A percentile compares a stretch with the other conserved stretches of the same genome.
phyloP scores from a whole-genome alignment of 139 green algal genomes.

The Chlamydomonas sphaeroides region DNA sequence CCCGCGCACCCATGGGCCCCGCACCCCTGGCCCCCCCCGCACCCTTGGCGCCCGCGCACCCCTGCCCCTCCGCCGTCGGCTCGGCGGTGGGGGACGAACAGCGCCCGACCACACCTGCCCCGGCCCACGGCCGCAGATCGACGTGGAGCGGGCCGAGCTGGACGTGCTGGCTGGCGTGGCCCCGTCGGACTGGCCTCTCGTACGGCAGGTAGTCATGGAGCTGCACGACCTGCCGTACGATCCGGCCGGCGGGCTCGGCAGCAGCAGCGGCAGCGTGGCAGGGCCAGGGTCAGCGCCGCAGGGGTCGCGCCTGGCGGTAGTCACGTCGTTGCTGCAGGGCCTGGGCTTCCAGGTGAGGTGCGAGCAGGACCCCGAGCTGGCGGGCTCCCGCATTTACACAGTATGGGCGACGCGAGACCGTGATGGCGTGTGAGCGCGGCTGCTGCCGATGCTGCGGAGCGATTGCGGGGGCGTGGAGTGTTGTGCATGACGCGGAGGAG shows the following conservation, averaged over 20 bases:
- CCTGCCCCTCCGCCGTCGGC: too few species aligned
- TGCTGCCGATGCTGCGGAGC: too few species aligned
- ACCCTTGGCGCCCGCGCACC: too few species aligned
- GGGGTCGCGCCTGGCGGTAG: not conserved
- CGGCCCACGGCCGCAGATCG: not conserved
- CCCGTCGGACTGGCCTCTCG: slow-evolving; percentile 33
- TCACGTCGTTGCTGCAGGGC: not conserved
- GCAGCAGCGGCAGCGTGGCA: not conserved
- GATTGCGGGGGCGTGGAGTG: too few species aligned
- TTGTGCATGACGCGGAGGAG: too few species aligned
- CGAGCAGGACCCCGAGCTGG: not conserved
- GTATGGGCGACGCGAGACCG: not conserved
- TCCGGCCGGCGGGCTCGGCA: not conserved
- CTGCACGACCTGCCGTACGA: slow-evolving; percentile 44
- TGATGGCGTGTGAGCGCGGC: too few species aligned
- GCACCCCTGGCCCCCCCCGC: too few species aligned
- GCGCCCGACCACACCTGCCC: too few species aligned
- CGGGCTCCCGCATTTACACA: slow-evolving; percentile 5
- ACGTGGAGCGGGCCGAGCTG: slow-evolving; percentile 60
- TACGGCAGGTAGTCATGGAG: slow-evolving; percentile 52
- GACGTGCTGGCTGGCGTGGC: slow-evolving; percentile 50
- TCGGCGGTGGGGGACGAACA: too few species aligned
- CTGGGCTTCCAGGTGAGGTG: not conserved
- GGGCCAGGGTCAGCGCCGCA: not conserved
- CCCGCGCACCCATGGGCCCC: not conserved